Evolutionary conservation across 371 early-diverging fungal genomes (phyloP).

Genomic region (Rhizopus microsporus): DNA sequence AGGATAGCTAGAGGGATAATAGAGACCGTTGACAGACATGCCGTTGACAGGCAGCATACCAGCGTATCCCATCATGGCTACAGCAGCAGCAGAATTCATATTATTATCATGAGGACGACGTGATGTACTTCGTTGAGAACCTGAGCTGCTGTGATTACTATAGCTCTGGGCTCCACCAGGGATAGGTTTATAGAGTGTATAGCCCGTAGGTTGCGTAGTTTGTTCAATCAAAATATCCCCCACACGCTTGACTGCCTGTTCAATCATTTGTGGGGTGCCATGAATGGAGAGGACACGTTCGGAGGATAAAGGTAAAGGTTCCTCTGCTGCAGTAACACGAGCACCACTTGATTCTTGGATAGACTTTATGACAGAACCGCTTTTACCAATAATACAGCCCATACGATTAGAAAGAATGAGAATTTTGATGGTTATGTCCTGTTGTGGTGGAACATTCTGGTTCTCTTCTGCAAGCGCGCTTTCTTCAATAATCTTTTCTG

Average conservation of each 20-base stretch:
- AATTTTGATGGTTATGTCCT: constrained; percentile 63
- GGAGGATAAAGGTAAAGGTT: constrained; percentile 69
- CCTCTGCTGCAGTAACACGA: constrained; percentile 80
- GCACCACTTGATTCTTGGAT: constrained; percentile 87
- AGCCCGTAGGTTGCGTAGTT: constrained; percentile 41
- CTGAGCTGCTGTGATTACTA: neutral
- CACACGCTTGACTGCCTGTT: constrained; percentile 78
- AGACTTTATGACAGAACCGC: constrained; percentile 84
- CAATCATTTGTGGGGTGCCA: constrained; percentile 79
- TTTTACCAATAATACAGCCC: constrained; percentile 93
- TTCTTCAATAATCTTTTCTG: constrained; percentile 66
- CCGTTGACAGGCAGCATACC: constrained; percentile 44
- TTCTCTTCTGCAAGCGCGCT: constrained; percentile 32
- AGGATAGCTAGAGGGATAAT: constrained; percentile 33
- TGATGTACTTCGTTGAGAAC: neutral
- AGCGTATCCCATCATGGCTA: constrained; percentile 36
- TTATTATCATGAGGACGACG: constrained; percentile 10
- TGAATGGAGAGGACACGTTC: constrained; percentile 87
- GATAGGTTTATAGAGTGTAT: constrained; percentile 64
- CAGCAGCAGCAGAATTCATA: constrained; percentile 20
- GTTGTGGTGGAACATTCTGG: constrained; percentile 17
- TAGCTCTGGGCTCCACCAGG: constrained; percentile 15
- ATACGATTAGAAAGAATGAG: constrained; percentile 76
- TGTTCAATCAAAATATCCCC: constrained; percentile 67
- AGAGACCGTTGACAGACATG: constrained; percentile 42